Percentiles rank a stretch among this genome's conserved stretches.
Evolutionary conservation across 805 yeast species (phyloP).

Genomic region (Cyberlindnera veronae): DNA sequence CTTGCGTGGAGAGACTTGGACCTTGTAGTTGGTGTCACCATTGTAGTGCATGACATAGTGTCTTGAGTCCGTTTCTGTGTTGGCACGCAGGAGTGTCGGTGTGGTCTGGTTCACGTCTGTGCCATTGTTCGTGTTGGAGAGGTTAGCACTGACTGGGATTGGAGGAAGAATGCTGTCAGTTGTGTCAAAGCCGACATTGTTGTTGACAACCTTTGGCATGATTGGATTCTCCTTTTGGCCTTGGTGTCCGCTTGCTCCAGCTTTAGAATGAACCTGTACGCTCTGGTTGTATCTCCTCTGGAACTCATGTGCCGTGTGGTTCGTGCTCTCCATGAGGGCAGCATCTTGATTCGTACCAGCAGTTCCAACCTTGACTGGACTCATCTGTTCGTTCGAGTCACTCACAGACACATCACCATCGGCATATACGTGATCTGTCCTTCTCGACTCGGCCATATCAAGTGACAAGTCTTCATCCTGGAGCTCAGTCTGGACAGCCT

Average conservation of each 20-base stretch:
- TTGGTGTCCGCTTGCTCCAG: neutral
- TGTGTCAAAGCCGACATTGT: constrained; percentile 25
- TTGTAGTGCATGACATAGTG: constrained; percentile 23
- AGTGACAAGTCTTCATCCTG: neutral
- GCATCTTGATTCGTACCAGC: constrained; percentile 13
- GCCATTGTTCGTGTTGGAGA: constrained; percentile 24
- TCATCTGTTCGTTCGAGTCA: constrained; percentile 26
- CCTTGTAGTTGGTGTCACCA: constrained; percentile 23
- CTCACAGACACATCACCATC: constrained; percentile 11
- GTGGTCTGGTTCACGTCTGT: constrained; percentile 27
- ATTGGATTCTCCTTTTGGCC: constrained; percentile 22
- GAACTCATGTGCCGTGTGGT: constrained; percentile 18
- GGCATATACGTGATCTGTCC: neutral
- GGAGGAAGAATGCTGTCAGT: constrained; percentile 28
- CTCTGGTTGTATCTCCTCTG: constrained; percentile 17
- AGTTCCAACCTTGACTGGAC: constrained; percentile 25
- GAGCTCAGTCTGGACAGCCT: constrained; percentile 22
- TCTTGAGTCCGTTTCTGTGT: constrained; percentile 13
- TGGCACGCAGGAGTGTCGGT: constrained; percentile 21
- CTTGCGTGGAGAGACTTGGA: constrained; percentile 26
- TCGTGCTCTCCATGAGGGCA: constrained; percentile 24
- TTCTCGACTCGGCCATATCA: neutral
- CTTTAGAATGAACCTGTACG: constrained; percentile 2
- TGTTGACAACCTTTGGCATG: constrained; percentile 23
- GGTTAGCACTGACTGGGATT: constrained; percentile 22